These are phyloP conservation scores for Grosmannia penicillata DNA, from an alignment of 2,329 filamentous ascomycete genomes.

Conservation along the genomic window DNA sequence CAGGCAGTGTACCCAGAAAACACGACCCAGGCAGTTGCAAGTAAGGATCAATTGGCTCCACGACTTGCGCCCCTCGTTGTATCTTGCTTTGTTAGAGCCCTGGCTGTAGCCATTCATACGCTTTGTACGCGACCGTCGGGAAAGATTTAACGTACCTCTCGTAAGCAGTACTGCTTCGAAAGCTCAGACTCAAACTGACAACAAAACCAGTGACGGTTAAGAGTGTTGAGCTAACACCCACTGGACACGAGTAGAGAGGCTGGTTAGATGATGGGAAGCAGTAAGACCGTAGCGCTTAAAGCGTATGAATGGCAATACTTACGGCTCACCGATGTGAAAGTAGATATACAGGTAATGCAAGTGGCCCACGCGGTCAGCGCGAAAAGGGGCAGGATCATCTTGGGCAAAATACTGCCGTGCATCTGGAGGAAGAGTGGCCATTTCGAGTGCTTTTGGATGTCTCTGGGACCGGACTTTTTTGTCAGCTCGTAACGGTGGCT, in stretches of 20 bases:
- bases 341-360: slow-evolving; percentile 33
- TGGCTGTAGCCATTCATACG: no score
- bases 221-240: slow-evolving; percentile 47
- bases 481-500: not conserved
- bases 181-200: slow-evolving; percentile 61
- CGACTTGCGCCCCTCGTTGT: slow-evolving; percentile 38
- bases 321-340: slow-evolving; percentile 14
- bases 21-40: slow-evolving; percentile 52
- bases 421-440: slow-evolving; percentile 64
- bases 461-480: slow-evolving; percentile 42
- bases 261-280: not conserved
- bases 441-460: slow-evolving; percentile 61
- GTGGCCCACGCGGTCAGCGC: slow-evolving; percentile 53
- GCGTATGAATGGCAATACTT: not conserved
- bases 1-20: slow-evolving; percentile 66
- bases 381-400: slow-evolving; percentile 56
- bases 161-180: slow-evolving; percentile 65
- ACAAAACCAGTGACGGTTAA: slow-evolving; percentile 73
- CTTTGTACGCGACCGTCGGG: no score
- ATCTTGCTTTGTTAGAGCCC: no score
- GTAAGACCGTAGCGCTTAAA: no score
- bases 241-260: no score
- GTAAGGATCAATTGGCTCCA: slow-evolving; percentile 46
- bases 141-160: slow-evolving; percentile 35
- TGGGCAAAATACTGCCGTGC: slow-evolving; percentile 56